phyloP scores from a whole-genome alignment of 768 basidiomycete genomes.

The Boletus fagicola region DNA sequence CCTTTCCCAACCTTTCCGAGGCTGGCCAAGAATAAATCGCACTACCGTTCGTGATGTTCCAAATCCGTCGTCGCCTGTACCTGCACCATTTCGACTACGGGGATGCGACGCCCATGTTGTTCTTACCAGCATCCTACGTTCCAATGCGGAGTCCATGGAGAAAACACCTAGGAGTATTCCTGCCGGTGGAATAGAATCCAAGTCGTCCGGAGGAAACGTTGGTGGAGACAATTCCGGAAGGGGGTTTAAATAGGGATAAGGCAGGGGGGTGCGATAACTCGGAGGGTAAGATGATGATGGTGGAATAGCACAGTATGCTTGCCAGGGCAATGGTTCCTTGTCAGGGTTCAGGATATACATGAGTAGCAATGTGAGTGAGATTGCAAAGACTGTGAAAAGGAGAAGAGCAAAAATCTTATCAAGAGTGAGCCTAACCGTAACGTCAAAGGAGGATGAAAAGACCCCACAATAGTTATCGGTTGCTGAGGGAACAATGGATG shows the following conservation, averaged over 20 bases:
- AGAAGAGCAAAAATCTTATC: constrained; percentile 65
- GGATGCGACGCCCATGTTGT: constrained; percentile 87
- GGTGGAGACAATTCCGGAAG: constrained; percentile 28
- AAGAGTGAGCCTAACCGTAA: constrained; percentile 22
- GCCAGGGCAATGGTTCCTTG: constrained; percentile 93
- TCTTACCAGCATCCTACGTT: constrained; percentile 83
- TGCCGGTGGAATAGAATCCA: constrained; percentile 76
- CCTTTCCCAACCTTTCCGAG: constrained; percentile 74
- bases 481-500: constrained; percentile 79
- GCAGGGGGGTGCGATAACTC: constrained; percentile 41
- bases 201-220: constrained; percentile 68
- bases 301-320: constrained; percentile 83
- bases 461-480: constrained; percentile 75
- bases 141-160: constrained; percentile 79
- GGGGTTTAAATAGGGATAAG: constrained; percentile 39
- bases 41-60: constrained; percentile 84
- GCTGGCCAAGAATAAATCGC: constrained; percentile 86
- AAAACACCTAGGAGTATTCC: constrained; percentile 90
- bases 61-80: constrained; percentile 60
- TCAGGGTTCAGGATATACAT: constrained; percentile 95
- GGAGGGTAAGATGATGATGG: constrained; percentile 44
- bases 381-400: constrained; percentile 75
- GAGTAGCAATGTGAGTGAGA: constrained; percentile 80
- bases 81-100: constrained; percentile 73
- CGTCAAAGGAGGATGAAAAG: neutral